These are phyloP conservation scores for Talaromyces stipitatus DNA, from an alignment of 495 filamentous ascomycete genomes.

Conservation along the genomic window DNA sequence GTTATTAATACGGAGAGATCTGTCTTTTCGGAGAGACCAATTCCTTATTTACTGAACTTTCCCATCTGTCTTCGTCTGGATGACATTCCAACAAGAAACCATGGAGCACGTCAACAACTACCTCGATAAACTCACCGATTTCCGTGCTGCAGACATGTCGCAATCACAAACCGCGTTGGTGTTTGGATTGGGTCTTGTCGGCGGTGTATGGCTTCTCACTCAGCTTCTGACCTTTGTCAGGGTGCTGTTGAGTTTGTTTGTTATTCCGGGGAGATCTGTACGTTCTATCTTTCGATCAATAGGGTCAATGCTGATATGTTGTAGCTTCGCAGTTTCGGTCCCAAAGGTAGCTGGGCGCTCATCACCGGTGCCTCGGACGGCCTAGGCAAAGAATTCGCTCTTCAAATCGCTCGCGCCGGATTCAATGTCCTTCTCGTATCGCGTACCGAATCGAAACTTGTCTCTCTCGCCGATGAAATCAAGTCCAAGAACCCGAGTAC, in stretches of 20 bases:
- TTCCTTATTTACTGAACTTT: not conserved
- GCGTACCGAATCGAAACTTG: constrained; percentile 84
- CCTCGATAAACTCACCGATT: constrained; percentile 23
- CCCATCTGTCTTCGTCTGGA: not conserved
- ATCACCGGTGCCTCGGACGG: constrained; percentile 96
- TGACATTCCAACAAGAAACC: not conserved
- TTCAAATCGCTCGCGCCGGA: constrained; percentile 81
- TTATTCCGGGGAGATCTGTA: constrained; percentile 62
- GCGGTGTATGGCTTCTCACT: constrained; percentile 49
- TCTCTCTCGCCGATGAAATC: constrained; percentile 67
- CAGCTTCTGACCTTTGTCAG: constrained; percentile 54
- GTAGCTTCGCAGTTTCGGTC: constrained; percentile 84
- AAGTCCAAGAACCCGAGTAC: constrained; percentile 52
- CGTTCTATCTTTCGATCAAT: constrained; percentile 9
- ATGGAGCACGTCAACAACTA: constrained; percentile 34
- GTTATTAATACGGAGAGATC: not conserved
- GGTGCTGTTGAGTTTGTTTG: constrained; percentile 65
- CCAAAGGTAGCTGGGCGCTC: constrained; percentile 88
- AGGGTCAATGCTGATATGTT: not conserved
- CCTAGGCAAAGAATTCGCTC: constrained; percentile 91
- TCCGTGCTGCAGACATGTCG: constrained; percentile 6
- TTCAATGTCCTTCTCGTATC: constrained; percentile 93
- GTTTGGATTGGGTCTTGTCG: constrained; percentile 27
- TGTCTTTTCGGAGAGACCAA: not conserved
- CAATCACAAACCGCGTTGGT: constrained; percentile 1